A percentile compares a stretch with the other conserved stretches of the same genome.
Evolutionary conservation across 495 filamentous ascomycete genomes (phyloP).

Genomic region (Penicillium tannophilum): DNA sequence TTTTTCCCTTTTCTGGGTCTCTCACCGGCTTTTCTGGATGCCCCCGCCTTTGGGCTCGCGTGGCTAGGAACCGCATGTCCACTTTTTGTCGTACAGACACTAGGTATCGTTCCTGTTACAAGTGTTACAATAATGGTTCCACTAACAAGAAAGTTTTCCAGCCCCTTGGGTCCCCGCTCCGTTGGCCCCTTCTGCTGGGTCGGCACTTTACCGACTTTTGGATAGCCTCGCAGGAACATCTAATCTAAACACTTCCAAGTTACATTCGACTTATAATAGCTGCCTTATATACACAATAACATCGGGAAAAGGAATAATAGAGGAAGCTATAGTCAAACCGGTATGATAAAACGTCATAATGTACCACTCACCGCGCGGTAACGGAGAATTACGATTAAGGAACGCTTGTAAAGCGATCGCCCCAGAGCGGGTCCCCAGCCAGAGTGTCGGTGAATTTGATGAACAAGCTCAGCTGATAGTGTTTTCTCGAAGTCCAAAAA

Average conservation of each 20-base stretch:
- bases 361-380: not conserved
- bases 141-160: constrained; percentile 27
- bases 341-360: not conserved
- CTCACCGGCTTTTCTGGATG: constrained; percentile 32
- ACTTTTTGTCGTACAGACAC: constrained; percentile 26
- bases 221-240: constrained; percentile 15
- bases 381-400: not conserved
- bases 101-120: constrained; percentile 19
- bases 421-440: constrained; percentile 22
- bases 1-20: constrained; percentile 7
- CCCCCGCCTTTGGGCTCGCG: constrained; percentile 27
- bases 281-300: too few species aligned
- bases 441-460: constrained; percentile 36
- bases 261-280: not conserved
- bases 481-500: constrained; percentile 26
- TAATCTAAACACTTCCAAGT: not conserved
- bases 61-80: constrained; percentile 23
- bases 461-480: constrained; percentile 31
- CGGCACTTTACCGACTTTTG: constrained; percentile 34
- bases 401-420: constrained; percentile 19
- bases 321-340: not conserved
- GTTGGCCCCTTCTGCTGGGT: constrained; percentile 29
- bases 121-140: constrained; percentile 24
- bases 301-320: too few species aligned
- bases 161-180: constrained; percentile 27